Base-by-base conservation (phyloP, 2,329 filamentous ascomycete genomes). In the Tolypocladium ophioglossoides region DNA sequence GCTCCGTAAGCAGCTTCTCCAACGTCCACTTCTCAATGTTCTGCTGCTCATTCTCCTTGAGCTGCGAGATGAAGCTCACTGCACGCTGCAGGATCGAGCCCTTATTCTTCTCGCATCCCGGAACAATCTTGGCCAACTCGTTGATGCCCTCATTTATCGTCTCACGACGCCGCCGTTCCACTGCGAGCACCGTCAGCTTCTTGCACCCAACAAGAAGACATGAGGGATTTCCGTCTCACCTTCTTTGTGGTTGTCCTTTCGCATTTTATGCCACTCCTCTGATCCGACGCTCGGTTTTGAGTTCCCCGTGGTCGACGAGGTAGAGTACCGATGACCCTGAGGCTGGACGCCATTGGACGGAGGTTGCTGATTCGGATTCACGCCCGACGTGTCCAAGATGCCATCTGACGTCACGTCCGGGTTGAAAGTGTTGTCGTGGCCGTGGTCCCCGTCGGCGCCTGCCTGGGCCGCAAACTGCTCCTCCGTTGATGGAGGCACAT, bases 101-200 rank as follows among this genome's bases (percentile, higher is more conserved):
- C 73, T 99, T 99, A 77, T 99, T 97, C 78, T 97, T 99, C 72
- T 99, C 94, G 65, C 92, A 96, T 16, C 91, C 91, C 0, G 94
- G 94, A 0, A 99, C 94, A 61, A 99, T 95, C 74, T 96, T 97
- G 61, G 92, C 89, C 34, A 99, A 82, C 71, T 97, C 94, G 66
- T 96, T 97, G 63, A 99, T 99, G 51, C 94, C 94, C 72, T 99
- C 94, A 61, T 99, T 99, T 69, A 99, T 99, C 0, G 94, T 96
- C 72, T 99, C 94, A 59, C 94, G 89, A 47, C 94, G 90, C 56
- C 94, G 89, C 57, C 94, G 90, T 73, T 99, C 94, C 58, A 99
- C 94, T 97, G 53, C 16, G 48, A 38, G 39, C 6, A 30, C 61
- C 56, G 61, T 70, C 64, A 67, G 62, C 57, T 16, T 24, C 14